Conservation (phyloP, 192 early-diverging fungal genomes). For the Backusella psychrophila region DNA sequence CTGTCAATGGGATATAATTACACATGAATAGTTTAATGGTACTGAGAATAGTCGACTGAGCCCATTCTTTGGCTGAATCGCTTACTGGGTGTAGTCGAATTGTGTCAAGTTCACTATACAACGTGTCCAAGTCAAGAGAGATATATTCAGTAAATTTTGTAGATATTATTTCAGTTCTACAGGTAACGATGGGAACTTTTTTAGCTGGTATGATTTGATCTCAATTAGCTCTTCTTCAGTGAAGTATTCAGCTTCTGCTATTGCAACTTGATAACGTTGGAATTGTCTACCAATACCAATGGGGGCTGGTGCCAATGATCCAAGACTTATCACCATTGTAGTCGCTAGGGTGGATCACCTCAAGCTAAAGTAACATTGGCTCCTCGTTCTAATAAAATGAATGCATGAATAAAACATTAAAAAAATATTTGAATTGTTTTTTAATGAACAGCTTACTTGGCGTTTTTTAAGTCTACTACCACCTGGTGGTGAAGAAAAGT, state of each 20-base stretch:
- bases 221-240: not conserved
- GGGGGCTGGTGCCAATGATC: too few species aligned
- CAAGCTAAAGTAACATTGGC: too few species aligned
- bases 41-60: not conserved
- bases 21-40: conserved; percentile 4
- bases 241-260: not conserved
- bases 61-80: not conserved
- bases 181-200: not conserved
- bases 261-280: too few species aligned
- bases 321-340: too few species aligned
- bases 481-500: too few species aligned
- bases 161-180: not conserved
- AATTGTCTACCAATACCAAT: too few species aligned
- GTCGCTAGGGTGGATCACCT: too few species aligned
- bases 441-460: too few species aligned
- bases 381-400: too few species aligned
- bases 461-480: too few species aligned
- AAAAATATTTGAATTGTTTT: too few species aligned
- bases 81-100: not conserved
- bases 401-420: too few species aligned
- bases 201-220: not conserved
- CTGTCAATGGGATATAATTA: not conserved
- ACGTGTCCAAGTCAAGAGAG: not conserved
- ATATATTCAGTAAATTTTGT: not conserved
- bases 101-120: not conserved